These are phyloP conservation scores for Phytophthora foliorum DNA, from an alignment of 352 stramenopile species.

Conservation along the genomic window DNA sequence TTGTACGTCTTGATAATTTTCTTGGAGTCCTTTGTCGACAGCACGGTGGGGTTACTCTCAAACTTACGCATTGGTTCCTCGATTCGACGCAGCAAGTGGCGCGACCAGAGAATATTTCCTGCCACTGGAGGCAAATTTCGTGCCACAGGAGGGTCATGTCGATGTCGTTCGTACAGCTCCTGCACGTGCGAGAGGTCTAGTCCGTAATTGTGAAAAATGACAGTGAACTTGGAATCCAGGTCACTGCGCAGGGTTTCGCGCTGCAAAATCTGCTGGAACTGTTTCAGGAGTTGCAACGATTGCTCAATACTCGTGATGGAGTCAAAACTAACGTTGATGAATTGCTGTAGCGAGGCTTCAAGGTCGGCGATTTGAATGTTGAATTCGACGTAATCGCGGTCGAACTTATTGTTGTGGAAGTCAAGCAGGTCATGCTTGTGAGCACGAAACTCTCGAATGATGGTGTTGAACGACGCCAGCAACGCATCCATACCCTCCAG, in stretches of 20 bases:
- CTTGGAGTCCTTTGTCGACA: conserved; percentile 90
- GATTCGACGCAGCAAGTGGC: conserved; percentile 87
- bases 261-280: conserved; percentile 91
- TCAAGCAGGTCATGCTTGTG: conserved; percentile 91
- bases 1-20: conserved; percentile 95
- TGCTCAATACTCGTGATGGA: conserved; percentile 92
- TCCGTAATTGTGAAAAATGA: conserved; percentile 94
- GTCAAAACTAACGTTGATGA: conserved; percentile 93
- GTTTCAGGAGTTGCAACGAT: conserved; percentile 84
- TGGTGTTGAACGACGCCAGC: conserved; percentile 81
- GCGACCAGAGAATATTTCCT: conserved; percentile 89
- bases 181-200: conserved; percentile 88
- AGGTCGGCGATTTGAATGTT: conserved; percentile 94
- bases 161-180: conserved; percentile 88
- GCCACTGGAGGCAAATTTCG: conserved; percentile 87
- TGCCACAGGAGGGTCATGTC: conserved; percentile 85
- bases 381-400: conserved; percentile 95
- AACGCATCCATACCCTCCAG: conserved; percentile 93
- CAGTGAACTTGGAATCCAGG: conserved; percentile 91
- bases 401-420: conserved; percentile 93
- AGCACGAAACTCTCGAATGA: conserved; percentile 82
- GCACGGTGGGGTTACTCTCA: conserved; percentile 82
- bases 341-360: conserved; percentile 89
- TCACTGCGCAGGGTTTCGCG: conserved; percentile 85
- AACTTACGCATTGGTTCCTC: conserved; percentile 92